Conservation (phyloP, 108 stramenopile genomes). For the Skeletonema potamos region DNA sequence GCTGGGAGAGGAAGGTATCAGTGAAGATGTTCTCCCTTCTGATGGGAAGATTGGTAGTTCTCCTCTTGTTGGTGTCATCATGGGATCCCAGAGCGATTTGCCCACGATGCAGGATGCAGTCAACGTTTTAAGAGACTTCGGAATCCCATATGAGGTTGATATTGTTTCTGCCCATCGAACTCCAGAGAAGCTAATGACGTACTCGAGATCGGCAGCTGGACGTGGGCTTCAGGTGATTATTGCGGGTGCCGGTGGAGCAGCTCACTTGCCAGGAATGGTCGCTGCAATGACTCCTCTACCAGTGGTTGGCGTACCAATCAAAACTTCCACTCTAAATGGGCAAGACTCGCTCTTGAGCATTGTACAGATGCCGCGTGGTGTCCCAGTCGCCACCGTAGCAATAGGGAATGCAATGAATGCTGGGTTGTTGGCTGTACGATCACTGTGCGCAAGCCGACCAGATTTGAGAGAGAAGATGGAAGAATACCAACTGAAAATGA, state of each 20-base stretch:
- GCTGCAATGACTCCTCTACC: constrained; percentile 97
- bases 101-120: constrained; percentile 95
- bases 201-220: constrained; percentile 83
- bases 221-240: constrained; percentile 94
- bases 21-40: constrained; percentile 56
- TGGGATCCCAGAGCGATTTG: constrained; percentile 98
- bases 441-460: constrained; percentile 76
- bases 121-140: constrained; percentile 87
- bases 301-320: constrained; percentile 98
- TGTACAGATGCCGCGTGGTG: constrained; percentile 98
- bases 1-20: constrained; percentile 67
- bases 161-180: constrained; percentile 99
- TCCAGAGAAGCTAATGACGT: constrained; percentile 89
- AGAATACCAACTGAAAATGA: constrained; percentile 81
- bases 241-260: constrained; percentile 99
- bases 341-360: constrained; percentile 96
- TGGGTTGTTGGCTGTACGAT: constrained; percentile 94
- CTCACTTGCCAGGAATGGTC: constrained; percentile 99
- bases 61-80: constrained; percentile 95
- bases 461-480: constrained; percentile 79
- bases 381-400: constrained; percentile 99
- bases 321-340: constrained; percentile 96
- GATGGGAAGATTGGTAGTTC: constrained; percentile 42
- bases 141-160: constrained; percentile 93
- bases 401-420: constrained; percentile 99